Base-by-base conservation (phyloP, 106 monocot species). In the Phalaenopsis aphrodite region DNA sequence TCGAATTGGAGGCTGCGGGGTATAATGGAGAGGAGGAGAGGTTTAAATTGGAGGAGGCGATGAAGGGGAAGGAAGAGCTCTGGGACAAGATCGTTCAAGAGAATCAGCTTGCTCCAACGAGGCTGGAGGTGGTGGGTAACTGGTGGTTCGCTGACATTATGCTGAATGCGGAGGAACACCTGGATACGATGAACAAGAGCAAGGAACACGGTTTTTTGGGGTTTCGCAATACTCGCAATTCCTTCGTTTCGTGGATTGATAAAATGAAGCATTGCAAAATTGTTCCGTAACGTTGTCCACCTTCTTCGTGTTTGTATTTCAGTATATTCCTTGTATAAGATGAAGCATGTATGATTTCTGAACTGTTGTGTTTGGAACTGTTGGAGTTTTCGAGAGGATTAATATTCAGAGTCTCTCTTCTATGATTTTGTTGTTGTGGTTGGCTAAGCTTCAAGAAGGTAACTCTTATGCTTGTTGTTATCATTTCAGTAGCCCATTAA, bases 111-210 rank as follows among this genome's bases (percentile, higher is more conserved):
- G 56, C 68, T 3, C 83, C 82, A 8, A 91, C 88, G 8, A 84
- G 48, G 78, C 52, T 93, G 38, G 80, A 75, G 18, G 84, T 91
- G 77, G 80, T 93, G 3, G 90, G 80, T 6, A 79, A 58, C 18
- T 93, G 90, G 90, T 84, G 87, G 84, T 87, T 82, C 49, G 85
- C 24, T 0, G 93, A 93, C 58, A 43, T 17, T 19, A 23, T 87
- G 1, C 56, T 93, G 15, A 77, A 79, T 41, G 24, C 8, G 2
- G 85, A 87, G 66, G 81, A 80, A 52, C 79, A 78, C 48, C 75
- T 93, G 48, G 93, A 93, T 82, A 85, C 55, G 78, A 93, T 93
- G 93, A 93, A 93, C 79, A 93, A 93, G 87, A 90, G 88, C 85
- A 93, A 91, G 85, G 88, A 93, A 80, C 93, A 93, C 39, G 90